Percentiles rank a stretch among this genome's conserved stretches.
Conservation (phyloP, 441 rosid species). For the Gossypium schwendimanii region DNA sequence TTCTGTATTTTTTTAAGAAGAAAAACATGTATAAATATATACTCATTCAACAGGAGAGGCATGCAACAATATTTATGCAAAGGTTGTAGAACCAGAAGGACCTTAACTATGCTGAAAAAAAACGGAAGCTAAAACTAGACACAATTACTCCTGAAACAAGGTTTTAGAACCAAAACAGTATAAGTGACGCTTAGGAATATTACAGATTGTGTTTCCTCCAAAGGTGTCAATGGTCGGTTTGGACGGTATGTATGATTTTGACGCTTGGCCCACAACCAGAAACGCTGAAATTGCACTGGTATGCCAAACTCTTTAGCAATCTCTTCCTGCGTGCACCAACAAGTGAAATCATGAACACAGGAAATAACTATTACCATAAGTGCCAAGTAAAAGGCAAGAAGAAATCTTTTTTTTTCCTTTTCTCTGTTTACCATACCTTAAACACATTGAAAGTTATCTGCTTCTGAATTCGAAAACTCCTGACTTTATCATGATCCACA, state of each 20-base stretch:
- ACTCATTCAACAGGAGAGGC: neutral
- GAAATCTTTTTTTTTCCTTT: neutral
- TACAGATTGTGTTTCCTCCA: slow-evolving; percentile 43
- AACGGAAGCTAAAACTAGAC: neutral
- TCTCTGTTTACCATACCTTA: slow-evolving; percentile 27
- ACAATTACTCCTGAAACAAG: neutral
- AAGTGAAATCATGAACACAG: slow-evolving; percentile 1
- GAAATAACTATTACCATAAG: neutral
- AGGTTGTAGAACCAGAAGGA: neutral
- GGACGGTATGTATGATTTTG: slow-evolving; percentile 55
- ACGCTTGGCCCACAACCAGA: slow-evolving; percentile 54
- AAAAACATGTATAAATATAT: neutral
- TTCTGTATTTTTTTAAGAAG: neutral
- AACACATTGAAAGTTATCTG: slow-evolving; percentile 33
- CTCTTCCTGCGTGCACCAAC: slow-evolving; percentile 32
- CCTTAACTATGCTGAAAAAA: neutral
- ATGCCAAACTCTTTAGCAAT: slow-evolving; percentile 42
- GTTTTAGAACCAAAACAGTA: neutral
- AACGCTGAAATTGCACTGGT: slow-evolving; percentile 43
- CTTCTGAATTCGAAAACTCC: slow-evolving; percentile 43
- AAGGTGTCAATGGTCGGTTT: slow-evolving; percentile 38
- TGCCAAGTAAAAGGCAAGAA: neutral
- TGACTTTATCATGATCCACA: slow-evolving; percentile 48
- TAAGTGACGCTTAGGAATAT: slow-evolving; percentile 3
- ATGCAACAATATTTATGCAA: neutral